These are phyloP conservation scores for Juglanconis sp. DNA, from an alignment of 2,329 filamentous ascomycete genomes.

Conservation along the genomic window DNA sequence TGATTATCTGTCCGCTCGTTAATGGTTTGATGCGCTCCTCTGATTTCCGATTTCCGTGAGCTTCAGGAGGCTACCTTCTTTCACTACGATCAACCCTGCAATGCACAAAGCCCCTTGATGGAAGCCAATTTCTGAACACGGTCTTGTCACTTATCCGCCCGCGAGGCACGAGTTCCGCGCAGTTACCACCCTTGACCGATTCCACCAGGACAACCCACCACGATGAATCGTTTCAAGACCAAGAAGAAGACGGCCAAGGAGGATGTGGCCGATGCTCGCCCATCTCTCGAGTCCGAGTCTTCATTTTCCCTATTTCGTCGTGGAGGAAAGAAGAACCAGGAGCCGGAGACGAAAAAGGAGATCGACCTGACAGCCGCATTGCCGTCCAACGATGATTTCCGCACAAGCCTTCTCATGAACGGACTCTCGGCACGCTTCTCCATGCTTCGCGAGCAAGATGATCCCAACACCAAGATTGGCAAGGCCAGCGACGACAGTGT, in stretches of 20 bases:
- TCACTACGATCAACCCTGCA: background rate
- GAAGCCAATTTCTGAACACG: conserved; percentile 7
- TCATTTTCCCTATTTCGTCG: conserved; percentile 55
- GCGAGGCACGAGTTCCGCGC: background rate
- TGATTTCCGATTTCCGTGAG: background rate
- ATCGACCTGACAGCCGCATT: conserved; percentile 72
- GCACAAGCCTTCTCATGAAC: conserved; percentile 93
- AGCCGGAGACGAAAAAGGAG: conserved; percentile 59
- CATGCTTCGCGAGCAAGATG: conserved; percentile 93
- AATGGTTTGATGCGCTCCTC: background rate
- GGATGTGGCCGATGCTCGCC: conserved; percentile 38
- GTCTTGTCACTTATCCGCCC: background rate
- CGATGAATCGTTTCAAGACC: conserved; percentile 75
- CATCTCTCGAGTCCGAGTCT: conserved; percentile 51
- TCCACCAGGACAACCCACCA: conserved; percentile 16
- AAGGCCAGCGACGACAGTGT: conserved; percentile 97
- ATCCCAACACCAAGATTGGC: conserved; percentile 81
- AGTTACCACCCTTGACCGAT: conserved; percentile 2
- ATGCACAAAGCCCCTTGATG: conserved; percentile 9
- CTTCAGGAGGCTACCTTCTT: background rate
- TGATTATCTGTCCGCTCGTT: no score
- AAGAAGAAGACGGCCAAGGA: conserved; percentile 66
- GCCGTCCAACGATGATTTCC: conserved; percentile 83
- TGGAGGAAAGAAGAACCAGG: conserved; percentile 49
- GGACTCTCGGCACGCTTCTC: conserved; percentile 93